Evolutionary conservation across 1,284 basidiomycete genomes (phyloP).

Genomic region (Moesziomyces globuligerus): DNA sequence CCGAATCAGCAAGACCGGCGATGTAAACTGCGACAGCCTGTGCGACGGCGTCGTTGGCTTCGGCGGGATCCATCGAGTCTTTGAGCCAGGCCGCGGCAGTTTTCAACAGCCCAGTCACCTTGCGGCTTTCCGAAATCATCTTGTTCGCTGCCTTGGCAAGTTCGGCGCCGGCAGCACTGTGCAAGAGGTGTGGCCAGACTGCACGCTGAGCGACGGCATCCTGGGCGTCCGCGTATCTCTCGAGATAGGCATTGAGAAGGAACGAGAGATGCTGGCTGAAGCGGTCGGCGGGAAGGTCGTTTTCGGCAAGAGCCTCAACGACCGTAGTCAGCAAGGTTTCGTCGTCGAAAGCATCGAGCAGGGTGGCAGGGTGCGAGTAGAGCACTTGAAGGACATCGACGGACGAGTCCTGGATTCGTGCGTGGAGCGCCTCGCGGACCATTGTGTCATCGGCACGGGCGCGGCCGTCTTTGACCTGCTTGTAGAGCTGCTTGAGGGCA

Average conservation of each 20-base stretch:
- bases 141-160: slow-evolving; percentile 11
- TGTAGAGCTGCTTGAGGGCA: slow-evolving; percentile 49
- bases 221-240: slow-evolving; percentile 5
- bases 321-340: slow-evolving; percentile 32
- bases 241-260: slow-evolving; percentile 21
- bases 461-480: slow-evolving; percentile 29
- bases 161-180: slow-evolving; percentile 10
- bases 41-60: slow-evolving; percentile 23
- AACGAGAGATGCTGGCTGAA: slow-evolving; percentile 41
- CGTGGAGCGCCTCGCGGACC: slow-evolving; percentile 53
- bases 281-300: slow-evolving; percentile 18
- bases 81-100: slow-evolving; percentile 9
- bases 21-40: slow-evolving; percentile 10
- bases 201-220: slow-evolving; percentile 27
- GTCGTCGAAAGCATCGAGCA: slow-evolving; percentile 43
- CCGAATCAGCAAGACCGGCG: background rate
- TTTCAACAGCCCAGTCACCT: slow-evolving; percentile 7
- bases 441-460: slow-evolving; percentile 46
- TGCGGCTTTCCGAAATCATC: slow-evolving; percentile 11
- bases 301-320: slow-evolving; percentile 25
- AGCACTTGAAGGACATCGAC: slow-evolving; percentile 45
- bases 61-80: slow-evolving; percentile 8
- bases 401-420: slow-evolving; percentile 46
- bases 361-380: slow-evolving; percentile 31
- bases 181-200: slow-evolving; percentile 39